Evolutionary conservation across 768 basidiomycete genomes (phyloP), one percentile per base, ranked within the genome.

Genomic region (Leucogyrophana mollusca): DNA sequence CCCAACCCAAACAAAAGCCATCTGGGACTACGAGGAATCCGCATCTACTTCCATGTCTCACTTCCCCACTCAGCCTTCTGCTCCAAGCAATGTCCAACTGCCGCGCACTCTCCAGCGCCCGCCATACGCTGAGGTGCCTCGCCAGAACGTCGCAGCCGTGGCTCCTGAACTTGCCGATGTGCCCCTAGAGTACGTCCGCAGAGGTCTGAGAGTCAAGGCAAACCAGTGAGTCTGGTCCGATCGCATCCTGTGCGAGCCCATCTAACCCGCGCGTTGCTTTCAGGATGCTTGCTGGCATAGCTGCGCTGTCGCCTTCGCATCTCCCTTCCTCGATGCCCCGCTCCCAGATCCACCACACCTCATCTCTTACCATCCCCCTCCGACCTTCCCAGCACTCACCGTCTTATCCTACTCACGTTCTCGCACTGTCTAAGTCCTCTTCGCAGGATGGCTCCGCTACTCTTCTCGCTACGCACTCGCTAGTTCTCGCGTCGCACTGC

Each of bases 101-200:
- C 88, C 87, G n/a, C 78, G 87, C 45, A 79, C 72, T 33, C 81
- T 90, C 40, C 69, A 77, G 24, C 78, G 85, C 9, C 87, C 88
- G 4, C 64, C 72, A 2, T 83, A 77, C 52, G 57, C 69, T 33
- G 78, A 82, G 47, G 75, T 87, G 33, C 73, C 80, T 32, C 68
- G 73, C 37, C 80, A 80, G 33, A 77, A 74, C 32, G 54, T 88
- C 30, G 56, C 61, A 3, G 75, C 83, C n/a, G 67, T 79, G 46
- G 78, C 79, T 25, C 75, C 80, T 18, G 71, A 67, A 9, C 66
- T 85, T 8, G 64, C 48, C 6, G 73, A 72, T 16, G 69, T 77
- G 9, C 85, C 87, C 4, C 63, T 79, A 37, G 82, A 85, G 51
- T 90, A 86, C 58, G 64, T 88, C 47, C 79, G 76, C 14, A 74